These are phyloP conservation scores for Fulvia fulva DNA, from an alignment of 2,329 filamentous ascomycete genomes.

Conservation along the genomic window DNA sequence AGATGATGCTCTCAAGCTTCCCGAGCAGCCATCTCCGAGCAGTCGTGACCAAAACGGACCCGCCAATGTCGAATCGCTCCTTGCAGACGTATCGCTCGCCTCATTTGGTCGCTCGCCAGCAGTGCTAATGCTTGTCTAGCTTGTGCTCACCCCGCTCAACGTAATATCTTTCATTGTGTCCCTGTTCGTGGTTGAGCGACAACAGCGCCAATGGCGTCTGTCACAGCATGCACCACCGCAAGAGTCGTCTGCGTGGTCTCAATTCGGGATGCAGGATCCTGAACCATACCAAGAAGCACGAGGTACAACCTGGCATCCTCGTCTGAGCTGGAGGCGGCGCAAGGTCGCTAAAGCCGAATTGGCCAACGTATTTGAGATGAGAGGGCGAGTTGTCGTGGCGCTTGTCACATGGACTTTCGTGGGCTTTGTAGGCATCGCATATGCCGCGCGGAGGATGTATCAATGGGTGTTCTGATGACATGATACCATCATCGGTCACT, in stretches of 20 bases:
- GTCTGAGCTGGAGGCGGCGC: conserved; percentile 37
- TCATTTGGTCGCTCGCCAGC: conserved; percentile 3
- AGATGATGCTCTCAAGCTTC: conserved; percentile 24
- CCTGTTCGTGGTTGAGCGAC: conserved; percentile 59
- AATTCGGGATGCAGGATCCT: conserved; percentile 34
- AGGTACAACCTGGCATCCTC: conserved; percentile 30
- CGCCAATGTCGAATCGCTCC: conserved; percentile 12
- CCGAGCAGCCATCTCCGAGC: conserved; percentile 22
- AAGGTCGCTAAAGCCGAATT: conserved; percentile 61
- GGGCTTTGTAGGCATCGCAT: conserved; percentile 18
- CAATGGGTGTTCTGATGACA: conserved; percentile 12
- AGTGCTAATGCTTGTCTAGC: conserved; percentile 17
- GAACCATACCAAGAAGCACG: conserved; percentile 43
- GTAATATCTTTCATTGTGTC: conserved; percentile 64
- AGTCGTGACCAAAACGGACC: conserved; percentile 9
- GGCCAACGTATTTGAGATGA: conserved; percentile 60
- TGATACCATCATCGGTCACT: not conserved
- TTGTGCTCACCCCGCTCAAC: conserved; percentile 59
- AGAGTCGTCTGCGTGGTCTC: conserved; percentile 34
- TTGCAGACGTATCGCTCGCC: conserved; percentile 23
- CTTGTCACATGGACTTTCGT: conserved; percentile 40
- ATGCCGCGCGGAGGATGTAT: conserved; percentile 22
- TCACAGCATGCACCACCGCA: conserved; percentile 34
- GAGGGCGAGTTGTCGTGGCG: conserved; percentile 50
- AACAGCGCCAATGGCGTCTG: conserved; percentile 49